These are phyloP conservation scores for Paramecium biaurelia DNA, from an alignment of 73 alveolate species.

Conservation along the genomic window DNA sequence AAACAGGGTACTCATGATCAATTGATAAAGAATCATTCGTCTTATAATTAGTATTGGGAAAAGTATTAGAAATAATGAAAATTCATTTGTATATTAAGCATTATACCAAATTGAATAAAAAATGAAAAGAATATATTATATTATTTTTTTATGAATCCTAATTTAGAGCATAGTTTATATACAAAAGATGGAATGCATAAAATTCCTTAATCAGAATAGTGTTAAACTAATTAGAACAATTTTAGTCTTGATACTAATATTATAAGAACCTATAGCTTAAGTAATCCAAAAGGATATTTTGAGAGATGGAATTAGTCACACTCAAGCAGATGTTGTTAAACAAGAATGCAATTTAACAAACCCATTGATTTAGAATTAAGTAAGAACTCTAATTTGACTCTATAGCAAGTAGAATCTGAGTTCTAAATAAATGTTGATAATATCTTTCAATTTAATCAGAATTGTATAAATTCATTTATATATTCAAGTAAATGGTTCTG, in stretches of 20 bases:
- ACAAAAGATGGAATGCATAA: not conserved
- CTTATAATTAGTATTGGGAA: conserved; percentile 44
- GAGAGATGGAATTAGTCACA: not conserved
- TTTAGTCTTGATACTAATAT: not conserved
- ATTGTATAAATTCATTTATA: not conserved
- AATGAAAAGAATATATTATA: not conserved
- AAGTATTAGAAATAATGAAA: not conserved
- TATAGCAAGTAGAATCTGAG: not conserved
- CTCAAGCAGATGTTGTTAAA: not conserved
- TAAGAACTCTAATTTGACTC: not conserved
- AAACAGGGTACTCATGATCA: conserved; percentile 83
- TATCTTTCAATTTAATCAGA: not conserved
- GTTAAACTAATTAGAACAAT: not conserved
- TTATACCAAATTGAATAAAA: not conserved
- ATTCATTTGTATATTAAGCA: not conserved
- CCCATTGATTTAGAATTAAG: not conserved
- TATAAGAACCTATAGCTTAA: not conserved
- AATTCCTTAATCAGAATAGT: not conserved
- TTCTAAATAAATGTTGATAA: not conserved
- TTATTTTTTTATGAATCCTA: not conserved
- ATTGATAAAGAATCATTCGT: conserved; percentile 56
- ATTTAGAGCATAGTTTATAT: not conserved
- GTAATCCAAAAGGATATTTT: not conserved
- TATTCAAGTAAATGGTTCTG: not conserved
- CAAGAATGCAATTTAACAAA: not conserved